Conservation (phyloP, 169 alveolate genomes). For the Eimeria praecox region DNA sequence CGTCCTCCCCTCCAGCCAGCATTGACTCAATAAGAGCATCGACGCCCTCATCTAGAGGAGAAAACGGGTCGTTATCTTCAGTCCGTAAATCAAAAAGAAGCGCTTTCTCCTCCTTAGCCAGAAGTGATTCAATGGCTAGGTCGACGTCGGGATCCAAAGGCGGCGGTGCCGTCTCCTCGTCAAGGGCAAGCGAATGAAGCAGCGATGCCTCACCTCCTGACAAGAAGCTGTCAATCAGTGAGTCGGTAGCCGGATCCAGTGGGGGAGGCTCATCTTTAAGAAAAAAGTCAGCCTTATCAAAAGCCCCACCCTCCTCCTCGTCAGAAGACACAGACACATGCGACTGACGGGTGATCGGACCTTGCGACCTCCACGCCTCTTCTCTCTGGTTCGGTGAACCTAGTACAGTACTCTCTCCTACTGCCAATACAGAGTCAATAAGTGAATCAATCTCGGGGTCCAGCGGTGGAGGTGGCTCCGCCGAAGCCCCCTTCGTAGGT, state of each 20-base stretch:
- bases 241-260: not conserved
- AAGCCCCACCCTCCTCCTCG: not conserved
- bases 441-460: not conserved
- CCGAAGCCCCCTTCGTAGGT: not conserved
- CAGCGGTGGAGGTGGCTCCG: not conserved
- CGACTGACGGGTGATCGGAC: not conserved
- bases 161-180: not conserved
- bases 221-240: not conserved
- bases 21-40: not conserved
- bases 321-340: not conserved
- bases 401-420: not conserved
- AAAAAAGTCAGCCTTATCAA: not conserved
- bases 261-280: not conserved
- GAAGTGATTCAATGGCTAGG: not conserved
- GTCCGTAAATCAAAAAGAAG: not conserved
- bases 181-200: not conserved
- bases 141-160: not conserved
- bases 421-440: conserved; percentile 11
- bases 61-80: not conserved
- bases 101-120: not conserved
- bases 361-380: not conserved
- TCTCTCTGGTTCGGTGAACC: not conserved
- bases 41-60: not conserved
- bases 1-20: not conserved
- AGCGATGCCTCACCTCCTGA: not conserved